Evolutionary conservation across 768 basidiomycete genomes (phyloP).

Genomic region (Amyloporia xantha): DNA sequence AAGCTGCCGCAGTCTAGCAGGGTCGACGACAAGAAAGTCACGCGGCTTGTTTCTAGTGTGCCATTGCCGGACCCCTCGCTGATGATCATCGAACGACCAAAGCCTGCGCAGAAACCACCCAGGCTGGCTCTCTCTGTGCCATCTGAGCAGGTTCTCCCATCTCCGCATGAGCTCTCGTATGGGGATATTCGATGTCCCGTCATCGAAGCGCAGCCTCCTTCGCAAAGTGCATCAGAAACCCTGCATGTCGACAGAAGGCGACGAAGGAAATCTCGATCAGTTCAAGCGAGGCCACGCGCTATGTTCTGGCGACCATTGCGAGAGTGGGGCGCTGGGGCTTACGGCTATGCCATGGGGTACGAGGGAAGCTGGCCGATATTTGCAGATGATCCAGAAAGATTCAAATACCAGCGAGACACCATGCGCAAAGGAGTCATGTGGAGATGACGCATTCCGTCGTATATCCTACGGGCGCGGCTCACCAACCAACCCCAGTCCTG

Average conservation of each 20-base stretch:
- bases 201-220: not conserved
- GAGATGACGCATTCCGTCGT: not conserved
- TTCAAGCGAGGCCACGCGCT: constrained; percentile 8
- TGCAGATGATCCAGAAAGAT: constrained; percentile 9
- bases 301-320: constrained; percentile 23
- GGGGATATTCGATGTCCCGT: constrained; percentile 14
- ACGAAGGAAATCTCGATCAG: constrained; percentile 1
- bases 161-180: constrained; percentile 15
- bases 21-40: constrained; percentile 3
- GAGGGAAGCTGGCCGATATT: constrained; percentile 21
- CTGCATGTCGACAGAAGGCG: constrained; percentile 1
- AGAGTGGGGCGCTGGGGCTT: constrained; percentile 22
- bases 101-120: not conserved
- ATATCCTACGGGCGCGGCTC: too few relatives aligned
- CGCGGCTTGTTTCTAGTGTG: not conserved
- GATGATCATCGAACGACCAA: constrained; percentile 5
- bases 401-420: constrained; percentile 18
- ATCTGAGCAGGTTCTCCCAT: constrained; percentile 9
- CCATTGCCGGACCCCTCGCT: not conserved
- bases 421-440: constrained; percentile 15
- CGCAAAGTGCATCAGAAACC: not conserved
- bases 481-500: too few relatives aligned
- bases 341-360: constrained; percentile 28
- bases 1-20: not conserved
- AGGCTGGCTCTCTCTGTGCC: not conserved